phyloP scores from a whole-genome alignment of 371 early-diverging fungal species.

The Mortierella sp. region DNA sequence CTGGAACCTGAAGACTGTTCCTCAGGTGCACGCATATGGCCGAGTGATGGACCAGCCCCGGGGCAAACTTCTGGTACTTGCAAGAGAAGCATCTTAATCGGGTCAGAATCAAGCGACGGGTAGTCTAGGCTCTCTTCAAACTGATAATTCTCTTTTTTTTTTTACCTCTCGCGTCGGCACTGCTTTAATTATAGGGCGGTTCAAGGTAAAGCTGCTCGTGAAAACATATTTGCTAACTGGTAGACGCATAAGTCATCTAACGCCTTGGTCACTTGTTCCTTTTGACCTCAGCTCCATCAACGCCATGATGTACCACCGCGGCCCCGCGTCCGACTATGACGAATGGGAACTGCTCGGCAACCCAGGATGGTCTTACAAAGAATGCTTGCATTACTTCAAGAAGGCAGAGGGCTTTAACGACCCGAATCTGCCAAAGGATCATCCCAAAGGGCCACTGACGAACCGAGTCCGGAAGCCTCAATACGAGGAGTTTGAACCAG shows the following conservation, averaged over 20 bases:
- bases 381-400: conserved; percentile 46
- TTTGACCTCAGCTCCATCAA: conserved; percentile 32
- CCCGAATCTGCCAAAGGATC: conserved; percentile 28
- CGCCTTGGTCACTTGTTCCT: neutral
- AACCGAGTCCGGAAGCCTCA: conserved; percentile 25
- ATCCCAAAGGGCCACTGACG: conserved; percentile 34
- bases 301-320: conserved; percentile 55
- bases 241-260: neutral
- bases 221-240: neutral
- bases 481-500: conserved; percentile 34
- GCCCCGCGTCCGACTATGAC: conserved; percentile 46
- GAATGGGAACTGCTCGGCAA: conserved; percentile 44
- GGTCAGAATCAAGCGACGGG: too few relatives aligned
- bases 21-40: conserved; percentile 36
- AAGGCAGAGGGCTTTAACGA: conserved; percentile 43
- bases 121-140: too few relatives aligned
- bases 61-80: conserved; percentile 34
- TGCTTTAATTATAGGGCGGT: conserved; percentile 10
- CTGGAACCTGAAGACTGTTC: conserved; percentile 38
- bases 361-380: conserved; percentile 46
- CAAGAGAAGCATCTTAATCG: too few relatives aligned
- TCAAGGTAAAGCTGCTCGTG: conserved; percentile 5
- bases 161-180: too few relatives aligned
- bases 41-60: conserved; percentile 39
- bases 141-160: too few relatives aligned